A percentile compares a stretch with the other conserved stretches of the same genome.
Conservation (phyloP, 768 basidiomycete species). For the Aureoboletus auriporus region DNA sequence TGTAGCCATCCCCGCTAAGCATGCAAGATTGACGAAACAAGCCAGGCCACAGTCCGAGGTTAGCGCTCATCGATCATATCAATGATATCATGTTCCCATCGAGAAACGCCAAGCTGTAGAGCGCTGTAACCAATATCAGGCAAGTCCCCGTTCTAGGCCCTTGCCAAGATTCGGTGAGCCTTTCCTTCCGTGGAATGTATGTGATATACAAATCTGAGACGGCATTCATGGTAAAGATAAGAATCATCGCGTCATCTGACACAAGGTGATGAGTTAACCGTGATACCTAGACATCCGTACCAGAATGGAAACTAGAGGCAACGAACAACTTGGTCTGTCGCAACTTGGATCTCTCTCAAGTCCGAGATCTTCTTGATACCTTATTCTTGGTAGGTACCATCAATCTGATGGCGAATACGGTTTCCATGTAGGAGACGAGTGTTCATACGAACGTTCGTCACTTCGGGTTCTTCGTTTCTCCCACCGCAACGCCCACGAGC, state of each 20-base stretch:
- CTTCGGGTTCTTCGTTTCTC: conserved; percentile 65
- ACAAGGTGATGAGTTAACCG: too few relatives aligned
- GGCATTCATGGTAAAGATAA: conserved; percentile 63
- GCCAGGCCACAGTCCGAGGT: too few relatives aligned
- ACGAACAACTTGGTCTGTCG: conserved; percentile 34
- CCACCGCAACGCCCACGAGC: conserved; percentile 63
- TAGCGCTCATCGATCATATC: too few relatives aligned
- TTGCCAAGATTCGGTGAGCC: conserved; percentile 17
- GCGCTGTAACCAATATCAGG: conserved; percentile 34
- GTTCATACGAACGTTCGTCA: conserved; percentile 60
- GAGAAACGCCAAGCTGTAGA: not conserved
- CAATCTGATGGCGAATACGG: conserved; percentile 69
- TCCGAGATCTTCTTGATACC: conserved; percentile 29
- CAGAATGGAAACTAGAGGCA: conserved; percentile 27
- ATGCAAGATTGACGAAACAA: too few relatives aligned
- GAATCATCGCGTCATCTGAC: conserved; percentile 42
- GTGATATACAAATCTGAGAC: conserved; percentile 63
- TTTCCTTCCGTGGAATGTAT: conserved; percentile 44
- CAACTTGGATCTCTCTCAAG: not conserved
- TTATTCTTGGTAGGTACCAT: conserved; percentile 55
- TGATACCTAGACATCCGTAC: too few relatives aligned
- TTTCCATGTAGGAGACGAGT: conserved; percentile 62
- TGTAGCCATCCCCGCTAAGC: too few relatives aligned
- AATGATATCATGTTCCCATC: too few relatives aligned
- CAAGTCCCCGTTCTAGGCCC: too few relatives aligned